Evolutionary conservation across 2,329 filamentous ascomycete genomes (phyloP), one percentile per base, ranked within the genome.

Genomic region (Phoma sp.): DNA sequence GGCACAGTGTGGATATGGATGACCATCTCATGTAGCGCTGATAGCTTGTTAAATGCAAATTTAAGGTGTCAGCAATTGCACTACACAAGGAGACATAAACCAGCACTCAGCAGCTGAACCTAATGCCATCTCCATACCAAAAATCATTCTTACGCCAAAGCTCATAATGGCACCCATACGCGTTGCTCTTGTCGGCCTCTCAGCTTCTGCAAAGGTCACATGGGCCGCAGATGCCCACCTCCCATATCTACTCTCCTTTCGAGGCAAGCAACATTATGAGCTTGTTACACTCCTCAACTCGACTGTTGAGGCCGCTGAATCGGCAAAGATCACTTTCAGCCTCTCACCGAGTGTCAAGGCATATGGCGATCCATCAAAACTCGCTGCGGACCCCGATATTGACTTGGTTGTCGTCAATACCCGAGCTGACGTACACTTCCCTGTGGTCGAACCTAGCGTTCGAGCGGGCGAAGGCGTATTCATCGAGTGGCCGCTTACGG

Each of bases 211-310:
- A 42, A 76, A 76, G 25, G 78, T 77, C 4, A 78, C 79, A 0
- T 88, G 85, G 85, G 84, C 83, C 2, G 76, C 74, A 26, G 61
- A 65, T 21, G 83, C 81, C 2, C 86, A 88, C 62, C 78, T 88
- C 0, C 84, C 86, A 0, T 87, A 87, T 65, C 80, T 88, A 2
- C 82, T 82, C 0, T 68, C 78, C 0, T 77, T 42, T 4, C 53
- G 30, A 12, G 69, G 67, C 11, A 65, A 63, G 2, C 32, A 61
- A 3, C 68, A 76, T 4, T 81, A 80, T 56, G 60, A 77, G 32
- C 74, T 83, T 54, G 73, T 76, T 18, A 80, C 79, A 17, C 68
- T 83, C 1, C 75, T 76, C 53, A 83, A 82, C 62, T 78, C 76
- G 1, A 75, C 65, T 25, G 60, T 74, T 11, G 66, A 74, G n/a